Evolutionary conservation across 176 grass and related monocot genomes (phyloP), one percentile per base, ranked within the genome.

Genomic region (Oryza glaberrima): DNA sequence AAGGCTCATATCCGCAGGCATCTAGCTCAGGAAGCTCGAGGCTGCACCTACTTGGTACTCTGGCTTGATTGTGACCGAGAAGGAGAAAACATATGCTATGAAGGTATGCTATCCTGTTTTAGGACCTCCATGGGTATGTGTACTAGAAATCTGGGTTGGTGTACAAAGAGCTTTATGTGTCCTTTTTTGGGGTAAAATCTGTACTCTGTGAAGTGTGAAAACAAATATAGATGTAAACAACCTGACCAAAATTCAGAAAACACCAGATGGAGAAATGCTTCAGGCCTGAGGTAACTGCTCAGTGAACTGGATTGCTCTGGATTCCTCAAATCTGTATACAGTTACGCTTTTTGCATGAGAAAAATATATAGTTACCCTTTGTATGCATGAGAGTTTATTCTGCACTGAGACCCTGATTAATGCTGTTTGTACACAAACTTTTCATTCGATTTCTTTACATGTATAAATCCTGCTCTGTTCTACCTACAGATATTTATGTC

Each of bases 51-150:
- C 73, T 90, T 98, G 77, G 76, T 98, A 80, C 82, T 98, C 77
- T 95, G 96, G 96, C 89, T 98, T 86, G 96, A 98, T 83, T 98
- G 96, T 56, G 93, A 98, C 7, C 87, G 96, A 77, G 96, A 95
- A 95, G 96, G 96, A 81, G 96, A 98, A 95, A 98, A 98, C 75
- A 98, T 98, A 92, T 95, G 96, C 73, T 98, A 90, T 81, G 96
- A 98, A 98, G 96, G 96, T 98, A 90, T 73, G 60, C 14, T 34
- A 58, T 7, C 35, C 54, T 15, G 13, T 79, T 79, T 38, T 72
- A 38, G 7, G 77, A 83, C n/a, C n/a, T 1, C 46, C 43, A 9
- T 69, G 6, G 51, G 46, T 80, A 46, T 65, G 9, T 76, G 45
- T 36, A 35, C 5, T 82, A 63, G 56, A 82, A 68, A 67, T 69